These are phyloP conservation scores for Phytophthora vignae DNA, from an alignment of 352 stramenopile species.

Conservation along the genomic window DNA sequence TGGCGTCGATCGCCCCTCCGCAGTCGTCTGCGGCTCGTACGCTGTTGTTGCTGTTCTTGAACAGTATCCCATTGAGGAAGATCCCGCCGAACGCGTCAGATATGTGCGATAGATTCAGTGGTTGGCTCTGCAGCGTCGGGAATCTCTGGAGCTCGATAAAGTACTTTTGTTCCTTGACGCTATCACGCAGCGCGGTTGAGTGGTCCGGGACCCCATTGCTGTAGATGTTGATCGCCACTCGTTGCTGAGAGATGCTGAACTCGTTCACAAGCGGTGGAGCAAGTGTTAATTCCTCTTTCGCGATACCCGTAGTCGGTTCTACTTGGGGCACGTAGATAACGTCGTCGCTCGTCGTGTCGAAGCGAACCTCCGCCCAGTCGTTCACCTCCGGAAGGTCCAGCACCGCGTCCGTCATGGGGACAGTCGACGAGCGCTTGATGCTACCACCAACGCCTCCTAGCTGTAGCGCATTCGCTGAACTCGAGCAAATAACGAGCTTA, in stretches of 20 bases:
- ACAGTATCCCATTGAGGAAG: constrained; percentile 71
- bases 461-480: constrained; percentile 54
- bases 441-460: constrained; percentile 40
- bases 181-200: constrained; percentile 15
- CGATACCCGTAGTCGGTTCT: constrained; percentile 43
- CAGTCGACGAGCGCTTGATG: constrained; percentile 56
- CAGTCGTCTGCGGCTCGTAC: constrained; percentile 44
- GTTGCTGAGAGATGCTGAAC: constrained; percentile 54
- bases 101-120: constrained; percentile 23
- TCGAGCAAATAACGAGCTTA: constrained; percentile 62
- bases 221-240: constrained; percentile 56
- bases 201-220: constrained; percentile 73
- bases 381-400: constrained; percentile 72
- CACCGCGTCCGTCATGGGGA: constrained; percentile 55
- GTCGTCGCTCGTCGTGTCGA: constrained; percentile 39
- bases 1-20: constrained; percentile 54
- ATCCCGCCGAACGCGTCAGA: constrained; percentile 50
- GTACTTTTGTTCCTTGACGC: constrained; percentile 48
- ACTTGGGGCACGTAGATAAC: constrained; percentile 63
- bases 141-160: constrained; percentile 73
- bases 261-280: constrained; percentile 37
- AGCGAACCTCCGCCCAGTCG: constrained; percentile 66
- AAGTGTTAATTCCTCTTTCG: constrained; percentile 5
- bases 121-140: constrained; percentile 39
- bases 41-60: constrained; percentile 40